These are phyloP conservation scores for Wickerhamiella parazyma DNA, from an alignment of 805 yeast species.

Conservation along the genomic window DNA sequence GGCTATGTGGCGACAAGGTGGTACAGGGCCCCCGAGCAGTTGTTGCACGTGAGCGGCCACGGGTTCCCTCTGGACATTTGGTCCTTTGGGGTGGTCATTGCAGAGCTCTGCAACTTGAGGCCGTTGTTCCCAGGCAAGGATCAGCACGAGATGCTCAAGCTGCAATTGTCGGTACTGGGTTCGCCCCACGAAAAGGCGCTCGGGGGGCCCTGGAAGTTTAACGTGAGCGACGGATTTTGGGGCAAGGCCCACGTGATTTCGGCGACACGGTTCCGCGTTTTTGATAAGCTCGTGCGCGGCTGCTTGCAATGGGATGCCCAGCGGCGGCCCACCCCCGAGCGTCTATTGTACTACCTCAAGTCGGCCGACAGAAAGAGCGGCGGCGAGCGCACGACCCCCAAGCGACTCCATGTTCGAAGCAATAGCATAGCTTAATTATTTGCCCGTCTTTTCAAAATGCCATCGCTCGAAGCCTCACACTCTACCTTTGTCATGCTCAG, in stretches of 20 bases:
- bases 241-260: background rate
- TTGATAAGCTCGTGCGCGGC: background rate
- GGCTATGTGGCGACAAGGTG: slow-evolving; percentile 91
- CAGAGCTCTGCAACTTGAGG: slow-evolving; percentile 61
- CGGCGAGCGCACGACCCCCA: background rate
- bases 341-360: slow-evolving; percentile 1
- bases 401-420: background rate
- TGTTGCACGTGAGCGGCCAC: slow-evolving; percentile 38
- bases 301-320: slow-evolving; percentile 4
- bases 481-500: background rate
- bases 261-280: background rate
- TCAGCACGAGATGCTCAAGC: slow-evolving; percentile 67
- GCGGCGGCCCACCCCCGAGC: slow-evolving; percentile 6
- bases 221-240: background rate
- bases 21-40: slow-evolving; percentile 90
- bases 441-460: background rate
- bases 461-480: background rate
- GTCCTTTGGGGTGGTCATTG: slow-evolving; percentile 87
- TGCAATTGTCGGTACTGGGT: slow-evolving; percentile 56
- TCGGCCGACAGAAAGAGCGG: background rate
- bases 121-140: slow-evolving; percentile 79
- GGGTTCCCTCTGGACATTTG: slow-evolving; percentile 77
- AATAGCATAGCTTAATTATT: background rate
- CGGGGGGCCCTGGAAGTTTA: background rate
- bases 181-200: slow-evolving; percentile 35